Conservation (phyloP, 2,329 filamentous ascomycete genomes). For the Alternaria sp. region DNA sequence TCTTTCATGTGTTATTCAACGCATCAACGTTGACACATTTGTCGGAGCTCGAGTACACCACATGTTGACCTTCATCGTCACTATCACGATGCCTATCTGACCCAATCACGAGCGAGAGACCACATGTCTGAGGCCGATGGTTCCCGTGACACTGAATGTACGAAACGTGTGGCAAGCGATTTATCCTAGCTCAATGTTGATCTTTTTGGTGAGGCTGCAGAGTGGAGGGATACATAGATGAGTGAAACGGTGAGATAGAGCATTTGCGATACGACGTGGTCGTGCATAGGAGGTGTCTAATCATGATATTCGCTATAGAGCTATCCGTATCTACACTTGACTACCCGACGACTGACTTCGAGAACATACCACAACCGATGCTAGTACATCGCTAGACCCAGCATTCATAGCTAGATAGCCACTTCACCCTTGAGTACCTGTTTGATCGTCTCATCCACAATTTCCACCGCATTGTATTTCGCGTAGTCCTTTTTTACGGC, state of each 20-base stretch:
- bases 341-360: background rate
- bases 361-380: background rate
- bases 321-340: background rate
- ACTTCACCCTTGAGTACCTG: background rate
- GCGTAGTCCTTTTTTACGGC: slow-evolving; percentile 5
- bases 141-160: background rate
- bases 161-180: background rate
- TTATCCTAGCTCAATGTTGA: background rate
- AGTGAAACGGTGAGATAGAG: background rate
- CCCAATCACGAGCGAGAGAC: background rate
- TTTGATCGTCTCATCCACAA: slow-evolving; percentile 15
- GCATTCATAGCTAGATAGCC: background rate
- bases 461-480: slow-evolving; percentile 14
- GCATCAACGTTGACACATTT: background rate
- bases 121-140: background rate
- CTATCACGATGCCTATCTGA: too few relatives aligned
- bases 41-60: background rate
- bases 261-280: background rate
- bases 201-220: background rate
- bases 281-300: background rate
- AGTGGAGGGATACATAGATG: background rate
- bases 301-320: background rate
- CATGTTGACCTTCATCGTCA: background rate
- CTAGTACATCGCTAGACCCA: background rate
- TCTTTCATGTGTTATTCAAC: background rate